Conservation (phyloP, 2,329 filamentous ascomycete genomes). For the Metarhizium rileyi region DNA sequence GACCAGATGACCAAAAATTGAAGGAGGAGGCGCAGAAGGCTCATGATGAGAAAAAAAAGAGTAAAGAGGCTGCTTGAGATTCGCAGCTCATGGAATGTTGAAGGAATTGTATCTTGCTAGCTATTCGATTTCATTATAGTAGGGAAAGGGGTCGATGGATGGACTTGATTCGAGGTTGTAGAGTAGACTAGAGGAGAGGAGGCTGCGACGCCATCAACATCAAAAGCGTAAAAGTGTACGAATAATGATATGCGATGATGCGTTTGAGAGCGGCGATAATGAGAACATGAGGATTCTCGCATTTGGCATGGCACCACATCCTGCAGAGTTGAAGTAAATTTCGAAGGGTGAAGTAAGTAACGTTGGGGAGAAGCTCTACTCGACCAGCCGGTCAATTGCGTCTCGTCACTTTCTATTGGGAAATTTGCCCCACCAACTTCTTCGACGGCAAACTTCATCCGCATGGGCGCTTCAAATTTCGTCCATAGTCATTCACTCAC, state of each 20-base stretch:
- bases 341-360: too few species aligned
- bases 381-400: background rate
- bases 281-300: too few species aligned
- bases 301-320: too few species aligned
- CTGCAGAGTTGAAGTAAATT: too few species aligned
- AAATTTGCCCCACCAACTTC: background rate
- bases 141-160: background rate
- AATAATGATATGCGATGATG: too few species aligned
- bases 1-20: constrained; percentile 27
- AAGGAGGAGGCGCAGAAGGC: constrained; percentile 23
- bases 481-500: background rate
- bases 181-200: too few species aligned
- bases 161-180: too few species aligned
- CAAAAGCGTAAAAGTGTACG: too few species aligned
- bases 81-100: background rate
- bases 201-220: too few species aligned
- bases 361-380: too few species aligned
- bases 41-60: constrained; percentile 12
- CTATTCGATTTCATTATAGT: background rate
- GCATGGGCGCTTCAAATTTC: background rate
- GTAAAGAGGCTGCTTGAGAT: constrained; percentile 2
- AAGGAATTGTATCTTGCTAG: background rate
- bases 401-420: background rate
- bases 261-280: background rate
- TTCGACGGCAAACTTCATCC: background rate